Evolutionary conservation across 352 stramenopile species (phyloP), one percentile per base, ranked within the genome.

Genomic region (Pythium graminicola): DNA sequence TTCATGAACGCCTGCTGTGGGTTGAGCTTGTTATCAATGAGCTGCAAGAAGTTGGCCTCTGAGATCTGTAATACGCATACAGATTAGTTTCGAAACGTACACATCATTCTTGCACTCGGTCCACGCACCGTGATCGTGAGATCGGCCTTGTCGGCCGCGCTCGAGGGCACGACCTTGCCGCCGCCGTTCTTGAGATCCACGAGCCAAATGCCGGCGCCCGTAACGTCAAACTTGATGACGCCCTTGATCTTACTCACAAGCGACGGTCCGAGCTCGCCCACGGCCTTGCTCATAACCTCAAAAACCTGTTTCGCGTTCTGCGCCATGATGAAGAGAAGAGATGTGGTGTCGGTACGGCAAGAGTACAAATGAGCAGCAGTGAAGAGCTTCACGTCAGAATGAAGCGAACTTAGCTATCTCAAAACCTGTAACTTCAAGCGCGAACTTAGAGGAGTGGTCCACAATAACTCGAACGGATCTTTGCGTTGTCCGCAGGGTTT

Each of bases 1-100:
- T 97, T 95, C 88, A 97, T 95, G 65, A 97, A 97, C 32, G 92
- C 91, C 70, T 88, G 78, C 66, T 97, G 91, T 42, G 91, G 86
- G 62, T 95, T 96, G 26, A 97, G 67, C 60, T 97, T 93, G 64
- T 86, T 86, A 51, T 78, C 73, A 50, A 89, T 89, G 49, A 92
- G 75, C 50, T 74, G 67, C 39, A 89, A 50, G 58, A 92, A 89
- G 54, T 83, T 87, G 19, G 76, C 64, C 56, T 89, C 78, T 23
- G 74, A 75, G 55, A 92, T 65, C 70, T 79, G 31, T 16, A 9
- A n/a, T 42, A 10, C 35, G n/a, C 35, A 42, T 13, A 23, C 44
- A 50, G 11, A 10, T 38, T 17, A 27, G 28, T n/a, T n/a, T n/a
- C n/a, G n/a, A n/a, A n/a, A n/a, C n/a, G n/a, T n/a, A n/a, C n/a